These are phyloP conservation scores for Apiospora phragmitis DNA, from an alignment of 2,329 filamentous ascomycete genomes.

Conservation along the genomic window DNA sequence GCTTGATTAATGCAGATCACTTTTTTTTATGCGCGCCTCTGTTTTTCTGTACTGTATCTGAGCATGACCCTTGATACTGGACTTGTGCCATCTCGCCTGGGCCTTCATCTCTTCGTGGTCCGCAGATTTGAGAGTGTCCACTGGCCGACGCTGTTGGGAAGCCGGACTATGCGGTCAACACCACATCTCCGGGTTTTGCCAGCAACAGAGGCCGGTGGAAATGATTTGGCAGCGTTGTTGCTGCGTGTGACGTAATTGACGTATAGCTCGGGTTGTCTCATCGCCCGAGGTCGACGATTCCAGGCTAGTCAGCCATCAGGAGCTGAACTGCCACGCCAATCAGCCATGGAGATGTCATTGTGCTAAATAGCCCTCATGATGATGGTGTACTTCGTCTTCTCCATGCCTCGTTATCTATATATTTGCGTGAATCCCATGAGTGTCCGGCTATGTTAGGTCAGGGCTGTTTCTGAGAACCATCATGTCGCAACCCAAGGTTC, in stretches of 20 bases:
- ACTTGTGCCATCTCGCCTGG: no score
- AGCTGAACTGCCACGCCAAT: not conserved
- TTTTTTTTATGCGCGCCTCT: no score
- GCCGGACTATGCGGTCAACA: not conserved
- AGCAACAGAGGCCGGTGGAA: no score
- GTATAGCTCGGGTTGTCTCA: not conserved
- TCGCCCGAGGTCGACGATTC: not conserved
- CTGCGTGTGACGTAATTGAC: not conserved
- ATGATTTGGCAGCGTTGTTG: not conserved
- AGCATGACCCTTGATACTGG: no score
- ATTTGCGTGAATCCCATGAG: not conserved
- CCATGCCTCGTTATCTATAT: no score
- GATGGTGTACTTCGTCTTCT: not conserved
- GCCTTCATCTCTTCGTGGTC: no score
- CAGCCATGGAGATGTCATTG: no score
- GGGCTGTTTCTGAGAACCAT: not conserved
- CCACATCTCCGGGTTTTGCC: not conserved
- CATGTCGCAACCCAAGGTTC: slow-evolving; percentile 20
- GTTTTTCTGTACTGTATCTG: no score
- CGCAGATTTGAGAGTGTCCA: no score
- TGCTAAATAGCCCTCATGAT: no score
- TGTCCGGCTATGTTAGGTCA: no score
- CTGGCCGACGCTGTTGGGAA: not conserved
- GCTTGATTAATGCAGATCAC: no score
- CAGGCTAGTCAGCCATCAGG: not conserved